Evolutionary conservation across 139 green algal species (phyloP), one percentile per base, ranked within the genome.

Genomic region (Closterium sp.): DNA sequence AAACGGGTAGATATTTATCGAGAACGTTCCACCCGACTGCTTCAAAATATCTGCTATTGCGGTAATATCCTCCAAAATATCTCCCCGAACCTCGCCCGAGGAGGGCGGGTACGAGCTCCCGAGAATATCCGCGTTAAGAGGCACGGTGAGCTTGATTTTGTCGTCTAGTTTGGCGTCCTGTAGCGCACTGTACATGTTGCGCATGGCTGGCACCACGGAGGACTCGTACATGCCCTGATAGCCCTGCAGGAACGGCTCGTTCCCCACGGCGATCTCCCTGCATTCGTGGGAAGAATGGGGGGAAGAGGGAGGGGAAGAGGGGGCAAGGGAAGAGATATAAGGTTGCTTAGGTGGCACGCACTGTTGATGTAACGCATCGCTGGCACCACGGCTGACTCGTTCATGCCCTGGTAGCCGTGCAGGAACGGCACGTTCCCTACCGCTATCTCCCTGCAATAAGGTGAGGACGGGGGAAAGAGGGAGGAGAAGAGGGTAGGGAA

Each of bases 1-100:
- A 30, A 90, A 93, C 22, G 90, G 90, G 90, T 93, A 93, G 38
- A 93, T 90, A 45, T 93, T 93, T 38, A 93, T 42, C 19, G 85
- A 29, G 27, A 93, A 93, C 9, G 28, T 79, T 79, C 62, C 62
- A 27, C 62, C 62, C 27, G 62, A 79, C 62, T 24, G 62, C 62
- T 79, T 79, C 17, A 79, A 27, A 79, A 79, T 79, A 79, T 79
- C 62, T 24, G 62, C 62, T 19, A 79, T 79, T 13, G 17, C 17
- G 17, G 62, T 79, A 13, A 79, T 79, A 79, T 79, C 62, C 62
- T 79, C 62, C 62, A 79, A 79, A 79, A 79, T 79, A 31, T 87
- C 85, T 6, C 10, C 22, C 5, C 31, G 28, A 62, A 91, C 31
- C 9, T 19, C 70, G 24, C 62, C 89, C 50, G 29, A 29, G 24